Base-by-base conservation (phyloP, 2,329 filamentous ascomycete species). In the Bipolaris cookei region DNA sequence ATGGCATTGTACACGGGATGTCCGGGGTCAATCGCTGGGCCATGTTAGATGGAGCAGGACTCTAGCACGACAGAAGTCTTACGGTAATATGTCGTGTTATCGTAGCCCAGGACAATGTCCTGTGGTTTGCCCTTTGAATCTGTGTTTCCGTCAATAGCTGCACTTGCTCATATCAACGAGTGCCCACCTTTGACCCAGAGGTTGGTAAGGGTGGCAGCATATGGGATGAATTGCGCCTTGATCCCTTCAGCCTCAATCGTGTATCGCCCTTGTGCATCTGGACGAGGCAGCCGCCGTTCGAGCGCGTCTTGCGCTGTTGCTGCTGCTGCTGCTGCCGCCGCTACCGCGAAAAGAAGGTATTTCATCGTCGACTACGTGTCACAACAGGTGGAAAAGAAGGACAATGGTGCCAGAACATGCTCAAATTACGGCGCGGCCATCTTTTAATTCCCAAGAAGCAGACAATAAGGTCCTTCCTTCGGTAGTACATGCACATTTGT, bases 1-100 rank as follows among this genome's bases (percentile, higher is more conserved):
- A 74, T 66, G 20, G 71, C 70, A 55, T 74, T 74, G 60, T 73
- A 74, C 11, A 74, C 72, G 7, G 72, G 72, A 48, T 74, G 72
- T 25, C 70, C 69, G 21, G 72, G 70, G 49, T 74, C 72, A 44
- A 73, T 68, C 16, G 72, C 71, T 74, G 28, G 11, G n/a, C n/a
- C 11, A 4, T 18, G 51, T 66, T 54, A 58, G 64, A 51, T 14
- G n/a, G 39, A 39, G 5, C 16, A 42, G 30, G 30, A 21, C 28
- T 48, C 6, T 41, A n/a, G 23, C 14, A 37, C 23, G n/a, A 7
- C 49, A 14, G 23, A n/a, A 49, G 20, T 61, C 70, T 51, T 66
- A 74, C 71, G 65, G 39, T 74, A 74, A 63, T 61, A 74, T 6
- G 71, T 73, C 5, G 69, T 69, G 30, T 74, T 74, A 58, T 73